Conservation (phyloP, 768 basidiomycete genomes). For the Xerocomellus intermedius region DNA sequence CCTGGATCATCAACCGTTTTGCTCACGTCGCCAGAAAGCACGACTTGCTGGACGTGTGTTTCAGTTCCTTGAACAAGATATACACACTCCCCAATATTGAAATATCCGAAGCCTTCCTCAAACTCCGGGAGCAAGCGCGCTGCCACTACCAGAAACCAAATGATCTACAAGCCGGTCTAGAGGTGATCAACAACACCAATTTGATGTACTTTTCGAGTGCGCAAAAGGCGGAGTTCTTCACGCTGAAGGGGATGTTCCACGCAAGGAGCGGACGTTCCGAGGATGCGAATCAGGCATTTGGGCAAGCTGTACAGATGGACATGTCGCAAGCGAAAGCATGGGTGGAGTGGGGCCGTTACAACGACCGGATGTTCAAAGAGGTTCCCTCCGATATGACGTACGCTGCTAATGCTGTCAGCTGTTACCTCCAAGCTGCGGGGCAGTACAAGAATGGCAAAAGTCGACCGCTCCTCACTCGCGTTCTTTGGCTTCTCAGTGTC, state of each 20-base stretch:
- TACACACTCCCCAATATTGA: constrained; percentile 99
- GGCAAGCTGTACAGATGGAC: constrained; percentile 95
- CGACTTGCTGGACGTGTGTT: constrained; percentile 93
- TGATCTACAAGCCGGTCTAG: constrained; percentile 90
- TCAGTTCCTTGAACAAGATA: constrained; percentile 91
- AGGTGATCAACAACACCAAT: constrained; percentile 99
- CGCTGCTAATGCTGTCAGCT: constrained; percentile 91
- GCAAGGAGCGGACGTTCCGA: constrained; percentile 81
- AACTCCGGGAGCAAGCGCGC: constrained; percentile 96
- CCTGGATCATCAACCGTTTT: constrained; percentile 99
- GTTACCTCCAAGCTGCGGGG: constrained; percentile 96
- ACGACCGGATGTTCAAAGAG: constrained; percentile 92
- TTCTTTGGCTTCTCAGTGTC: constrained; percentile 94
- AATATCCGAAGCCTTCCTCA: constrained; percentile 98
- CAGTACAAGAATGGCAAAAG: constrained; percentile 93
- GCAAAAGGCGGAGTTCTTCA: constrained; percentile 99
- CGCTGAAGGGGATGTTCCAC: constrained; percentile 98
- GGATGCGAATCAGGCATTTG: constrained; percentile 89
- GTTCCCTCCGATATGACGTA: constrained; percentile 66
- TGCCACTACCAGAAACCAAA: constrained; percentile 96
- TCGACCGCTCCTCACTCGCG: constrained; percentile 84
- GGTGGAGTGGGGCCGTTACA: constrained; percentile 97
- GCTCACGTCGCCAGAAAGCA: constrained; percentile 98
- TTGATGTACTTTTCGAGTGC: constrained; percentile 92
- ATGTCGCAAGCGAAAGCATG: constrained; percentile 94